Conservation (phyloP, 345 rosid genomes). For the Gossypium turneri region DNA sequence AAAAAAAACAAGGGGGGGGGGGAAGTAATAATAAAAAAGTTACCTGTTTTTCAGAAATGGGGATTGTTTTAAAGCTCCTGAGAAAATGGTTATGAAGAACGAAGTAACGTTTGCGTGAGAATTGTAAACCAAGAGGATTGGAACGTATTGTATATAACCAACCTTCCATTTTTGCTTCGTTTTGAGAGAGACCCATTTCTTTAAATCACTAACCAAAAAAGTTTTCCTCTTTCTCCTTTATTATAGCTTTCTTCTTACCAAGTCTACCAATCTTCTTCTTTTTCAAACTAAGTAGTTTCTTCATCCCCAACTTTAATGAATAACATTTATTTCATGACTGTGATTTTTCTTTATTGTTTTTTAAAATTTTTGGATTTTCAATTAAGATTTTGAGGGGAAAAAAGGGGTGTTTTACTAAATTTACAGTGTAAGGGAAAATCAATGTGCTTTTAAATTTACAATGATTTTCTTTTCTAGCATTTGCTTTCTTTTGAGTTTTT, state of each 20-base stretch:
- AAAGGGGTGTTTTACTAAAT: too few species aligned
- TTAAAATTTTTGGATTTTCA: not conserved
- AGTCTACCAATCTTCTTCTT: not conserved
- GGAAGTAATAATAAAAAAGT: not conserved
- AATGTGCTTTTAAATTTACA: not conserved
- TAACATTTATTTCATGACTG: constrained; percentile 1
- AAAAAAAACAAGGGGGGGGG: not conserved
- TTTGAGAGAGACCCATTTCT: constrained; percentile 32
- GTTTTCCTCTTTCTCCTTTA: not conserved
- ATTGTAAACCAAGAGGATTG: constrained; percentile 70
- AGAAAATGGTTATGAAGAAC: constrained; percentile 58
- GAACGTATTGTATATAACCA: constrained; percentile 80
- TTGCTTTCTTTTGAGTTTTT: not conserved
- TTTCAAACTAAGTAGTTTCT: not conserved
- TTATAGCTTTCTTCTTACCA: not conserved
- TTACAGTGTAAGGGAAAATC: constrained; percentile 19
- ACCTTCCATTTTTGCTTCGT: constrained; percentile 72
- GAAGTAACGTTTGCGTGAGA: constrained; percentile 75
- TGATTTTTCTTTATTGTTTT: not conserved
- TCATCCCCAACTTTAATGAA: not conserved
- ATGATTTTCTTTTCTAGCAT: not conserved
- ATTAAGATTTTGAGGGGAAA: not conserved
- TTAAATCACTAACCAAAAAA: constrained; percentile 1
- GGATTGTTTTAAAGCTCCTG: constrained; percentile 55
- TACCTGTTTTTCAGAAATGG: constrained; percentile 60